Conservation (phyloP, 257 asterid species). For the Prunella vulgaris region DNA sequence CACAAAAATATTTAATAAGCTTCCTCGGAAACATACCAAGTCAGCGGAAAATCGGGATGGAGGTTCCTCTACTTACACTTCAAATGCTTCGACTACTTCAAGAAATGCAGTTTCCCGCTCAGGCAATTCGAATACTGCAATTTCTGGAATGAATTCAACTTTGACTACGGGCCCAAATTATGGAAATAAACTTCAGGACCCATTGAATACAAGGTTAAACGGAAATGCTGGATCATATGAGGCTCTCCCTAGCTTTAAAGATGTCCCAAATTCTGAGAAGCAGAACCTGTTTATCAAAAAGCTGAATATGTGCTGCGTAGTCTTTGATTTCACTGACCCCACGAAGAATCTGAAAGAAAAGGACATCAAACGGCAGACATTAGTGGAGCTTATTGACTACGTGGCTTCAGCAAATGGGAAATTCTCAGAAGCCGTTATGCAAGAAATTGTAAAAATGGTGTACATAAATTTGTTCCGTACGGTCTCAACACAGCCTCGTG, state of each 20-base stretch:
- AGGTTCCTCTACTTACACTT: conserved; percentile 39
- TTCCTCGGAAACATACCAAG: conserved; percentile 71
- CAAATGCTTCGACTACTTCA: conserved; percentile 44
- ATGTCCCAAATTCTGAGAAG: conserved; percentile 56
- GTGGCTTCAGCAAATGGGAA: conserved; percentile 47
- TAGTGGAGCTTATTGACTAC: conserved; percentile 58
- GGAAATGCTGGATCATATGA: conserved; percentile 48
- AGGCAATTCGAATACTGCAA: conserved; percentile 31
- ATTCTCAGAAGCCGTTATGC: conserved; percentile 51
- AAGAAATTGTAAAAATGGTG: conserved; percentile 49
- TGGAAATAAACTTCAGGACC: conserved; percentile 33
- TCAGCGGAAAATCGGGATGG: conserved; percentile 60
- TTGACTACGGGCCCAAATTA: conserved; percentile 22
- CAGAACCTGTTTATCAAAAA: conserved; percentile 47
- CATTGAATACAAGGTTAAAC: conserved; percentile 26
- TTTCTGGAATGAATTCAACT: conserved; percentile 31
- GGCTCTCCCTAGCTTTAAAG: conserved; percentile 57
- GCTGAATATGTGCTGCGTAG: conserved; percentile 47
- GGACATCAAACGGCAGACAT: conserved; percentile 58
- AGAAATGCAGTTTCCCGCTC: conserved; percentile 36
- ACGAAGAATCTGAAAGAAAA: conserved; percentile 53
- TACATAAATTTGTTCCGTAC: conserved; percentile 50
- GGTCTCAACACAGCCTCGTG: conserved; percentile 52
- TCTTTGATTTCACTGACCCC: conserved; percentile 61
- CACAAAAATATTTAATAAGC: conserved; percentile 67